Base-by-base conservation (phyloP, 75 land plant genomes). In the Gnetum montanum region DNA sequence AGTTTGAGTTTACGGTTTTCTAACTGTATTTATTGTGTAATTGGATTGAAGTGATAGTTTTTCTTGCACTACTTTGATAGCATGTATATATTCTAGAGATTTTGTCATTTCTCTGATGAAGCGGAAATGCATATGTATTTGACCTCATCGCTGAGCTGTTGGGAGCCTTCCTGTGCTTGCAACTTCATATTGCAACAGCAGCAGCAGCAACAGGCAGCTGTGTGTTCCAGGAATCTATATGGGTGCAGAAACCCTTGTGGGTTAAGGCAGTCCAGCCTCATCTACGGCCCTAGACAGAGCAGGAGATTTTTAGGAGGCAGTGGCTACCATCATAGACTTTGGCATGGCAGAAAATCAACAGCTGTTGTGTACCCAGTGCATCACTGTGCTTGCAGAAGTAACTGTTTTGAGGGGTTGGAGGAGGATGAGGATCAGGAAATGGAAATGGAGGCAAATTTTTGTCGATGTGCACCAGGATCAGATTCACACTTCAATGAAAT, bases 241-340 rank as follows among this genome's bases (percentile, higher is more conserved):
- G 20, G 23, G 16, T n/a, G 0, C 24, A 54, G 58, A 31, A n/a
- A 46, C 37, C 40, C 63, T 4, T 79, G 59, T 59, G 82, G 77
- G 46, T 56, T 60, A 26, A 70, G 82, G 58, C 82, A 79, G 28
- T 73, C 77, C 23, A 23, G 67, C 36, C 57, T 79, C 23, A 29
- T 79, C 45, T 31, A 36, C 10, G 33, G 29, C 29, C 36, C 55
- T 52, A 33, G 55, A 25, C 33, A 18, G 19, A n/a, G n/a, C n/a
- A 20, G 55, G 55, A 33, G 36, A 52, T 23, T 31, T 52, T 13
- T 34, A 33, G 25, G 36, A 19, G 36, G 25, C 33, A 33, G 3
- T 52, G 55, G 36, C 13, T 52, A 33, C 20, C 54, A 20, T n/a
- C 11, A 52, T 30, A 52, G 24, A 52, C n/a, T n/a, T n/a, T n/a